A percentile compares a stretch with the other conserved stretches of the same genome.
These are phyloP conservation scores for Debaryomyces hansenii DNA, from an alignment of 805 yeast species.

Conservation along the genomic window DNA sequence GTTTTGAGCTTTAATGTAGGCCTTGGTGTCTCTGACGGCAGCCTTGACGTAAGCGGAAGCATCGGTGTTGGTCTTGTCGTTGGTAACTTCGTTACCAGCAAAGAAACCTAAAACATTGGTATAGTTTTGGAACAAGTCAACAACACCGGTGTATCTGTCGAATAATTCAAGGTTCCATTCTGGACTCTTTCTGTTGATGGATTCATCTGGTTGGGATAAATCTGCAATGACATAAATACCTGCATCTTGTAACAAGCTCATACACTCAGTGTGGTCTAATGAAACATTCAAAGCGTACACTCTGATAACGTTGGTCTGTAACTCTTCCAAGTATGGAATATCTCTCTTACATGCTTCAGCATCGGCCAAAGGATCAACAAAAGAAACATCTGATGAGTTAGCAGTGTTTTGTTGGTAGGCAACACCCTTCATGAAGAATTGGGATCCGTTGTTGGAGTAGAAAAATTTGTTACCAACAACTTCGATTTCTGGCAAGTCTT, in stretches of 20 bases:
- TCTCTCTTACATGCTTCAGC: slow-evolving; percentile 64
- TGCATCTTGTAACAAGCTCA: slow-evolving; percentile 66
- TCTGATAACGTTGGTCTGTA: slow-evolving; percentile 69
- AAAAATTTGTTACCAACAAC: slow-evolving; percentile 77
- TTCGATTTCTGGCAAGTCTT: slow-evolving; percentile 62
- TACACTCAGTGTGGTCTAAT: slow-evolving; percentile 66
- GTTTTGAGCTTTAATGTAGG: slow-evolving; percentile 56
- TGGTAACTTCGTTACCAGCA: slow-evolving; percentile 85
- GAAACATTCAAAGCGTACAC: slow-evolving; percentile 72
- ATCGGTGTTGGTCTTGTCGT: slow-evolving; percentile 61
- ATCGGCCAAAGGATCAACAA: slow-evolving; percentile 73
- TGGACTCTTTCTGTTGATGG: slow-evolving; percentile 65
- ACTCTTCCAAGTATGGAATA: slow-evolving; percentile 62
- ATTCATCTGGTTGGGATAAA: slow-evolving; percentile 66
- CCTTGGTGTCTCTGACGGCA: slow-evolving; percentile 75
- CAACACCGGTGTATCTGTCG: slow-evolving; percentile 66
- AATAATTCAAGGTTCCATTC: slow-evolving; percentile 62
- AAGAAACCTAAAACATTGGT: slow-evolving; percentile 78
- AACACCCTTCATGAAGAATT: slow-evolving; percentile 73
- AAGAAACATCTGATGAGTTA: slow-evolving; percentile 44
- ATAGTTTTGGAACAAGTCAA: slow-evolving; percentile 67
- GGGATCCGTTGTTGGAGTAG: slow-evolving; percentile 75
- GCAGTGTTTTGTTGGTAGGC: slow-evolving; percentile 76
- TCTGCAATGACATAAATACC: slow-evolving; percentile 93
- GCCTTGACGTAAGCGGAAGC: slow-evolving; percentile 84